Conservation (phyloP, 495 filamentous ascomycete genomes). For the Tetracladium setigerum region DNA sequence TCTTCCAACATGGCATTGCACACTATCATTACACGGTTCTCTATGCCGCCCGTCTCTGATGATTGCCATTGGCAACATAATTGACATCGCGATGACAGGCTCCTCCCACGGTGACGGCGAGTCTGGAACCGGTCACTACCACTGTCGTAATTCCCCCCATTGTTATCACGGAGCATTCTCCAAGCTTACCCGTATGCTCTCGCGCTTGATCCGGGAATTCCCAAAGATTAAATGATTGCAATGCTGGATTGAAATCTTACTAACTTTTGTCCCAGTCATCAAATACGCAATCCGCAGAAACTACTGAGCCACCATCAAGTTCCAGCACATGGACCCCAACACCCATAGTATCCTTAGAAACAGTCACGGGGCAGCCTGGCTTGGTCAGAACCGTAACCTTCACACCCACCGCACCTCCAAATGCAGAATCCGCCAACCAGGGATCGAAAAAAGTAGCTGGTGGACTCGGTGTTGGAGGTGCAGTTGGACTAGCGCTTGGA, state of each 20-base stretch:
- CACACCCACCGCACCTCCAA: constrained; percentile 29
- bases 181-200: constrained; percentile 13
- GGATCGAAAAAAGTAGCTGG: background rate
- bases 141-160: constrained; percentile 1
- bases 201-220: constrained; percentile 1
- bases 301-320: constrained; percentile 8
- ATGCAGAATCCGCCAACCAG: constrained; percentile 1
- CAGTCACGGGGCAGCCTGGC: constrained; percentile 30
- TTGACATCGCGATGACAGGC: constrained; percentile 22
- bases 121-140: constrained; percentile 15
- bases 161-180: constrained; percentile 3
- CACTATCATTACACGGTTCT: background rate
- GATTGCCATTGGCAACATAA: constrained; percentile 17
- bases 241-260: no score
- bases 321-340: constrained; percentile 29
- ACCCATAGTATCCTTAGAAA: constrained; percentile 38
- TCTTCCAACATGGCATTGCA: background rate
- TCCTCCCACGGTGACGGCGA: constrained; percentile 22
- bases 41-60: background rate
- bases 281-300: no score
- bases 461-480: constrained; percentile 26
- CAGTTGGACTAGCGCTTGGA: constrained; percentile 26
- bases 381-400: constrained; percentile 45
- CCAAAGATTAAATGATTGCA: no score
- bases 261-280: no score